Evolutionary conservation across 768 basidiomycete species (phyloP).

Genomic region (Suillus bovinus): DNA sequence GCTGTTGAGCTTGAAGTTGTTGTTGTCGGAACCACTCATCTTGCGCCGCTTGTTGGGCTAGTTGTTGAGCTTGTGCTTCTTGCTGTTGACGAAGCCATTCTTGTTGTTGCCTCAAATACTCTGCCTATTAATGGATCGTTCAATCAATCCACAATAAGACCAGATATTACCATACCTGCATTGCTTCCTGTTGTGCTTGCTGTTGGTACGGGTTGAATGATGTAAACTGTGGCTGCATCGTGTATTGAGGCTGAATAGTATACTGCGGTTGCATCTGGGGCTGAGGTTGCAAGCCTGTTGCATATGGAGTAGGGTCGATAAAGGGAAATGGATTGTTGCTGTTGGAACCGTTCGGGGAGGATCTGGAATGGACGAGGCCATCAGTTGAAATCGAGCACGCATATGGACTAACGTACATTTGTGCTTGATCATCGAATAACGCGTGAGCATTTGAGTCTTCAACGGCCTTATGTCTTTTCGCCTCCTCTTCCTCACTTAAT

Average conservation of each 20-base stretch:
- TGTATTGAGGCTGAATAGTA: slow-evolving; percentile 75
- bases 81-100: slow-evolving; percentile 74
- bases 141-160: not conserved
- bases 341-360: slow-evolving; percentile 31
- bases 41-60: slow-evolving; percentile 43
- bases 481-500: slow-evolving; percentile 91
- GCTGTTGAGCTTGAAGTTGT: slow-evolving; percentile 45
- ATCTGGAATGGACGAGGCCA: slow-evolving; percentile 22
- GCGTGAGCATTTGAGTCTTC: slow-evolving; percentile 72
- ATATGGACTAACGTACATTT: slow-evolving; percentile 54
- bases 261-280: slow-evolving; percentile 68
- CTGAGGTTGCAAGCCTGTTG: slow-evolving; percentile 55
- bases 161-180: slow-evolving; percentile 45
- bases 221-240: slow-evolving; percentile 82
- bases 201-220: slow-evolving; percentile 95
- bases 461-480: slow-evolving; percentile 63
- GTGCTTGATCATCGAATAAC: slow-evolving; percentile 86
- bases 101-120: slow-evolving; percentile 53
- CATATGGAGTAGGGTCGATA: slow-evolving; percentile 60
- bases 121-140: slow-evolving; percentile 32
- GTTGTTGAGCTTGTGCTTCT: slow-evolving; percentile 42
- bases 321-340: slow-evolving; percentile 58
- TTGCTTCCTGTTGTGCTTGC: slow-evolving; percentile 87
- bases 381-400: slow-evolving; percentile 10
- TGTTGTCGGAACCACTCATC: slow-evolving; percentile 66